phyloP scores from a whole-genome alignment of 306 rosid species.

The Crataegus laevigata region DNA sequence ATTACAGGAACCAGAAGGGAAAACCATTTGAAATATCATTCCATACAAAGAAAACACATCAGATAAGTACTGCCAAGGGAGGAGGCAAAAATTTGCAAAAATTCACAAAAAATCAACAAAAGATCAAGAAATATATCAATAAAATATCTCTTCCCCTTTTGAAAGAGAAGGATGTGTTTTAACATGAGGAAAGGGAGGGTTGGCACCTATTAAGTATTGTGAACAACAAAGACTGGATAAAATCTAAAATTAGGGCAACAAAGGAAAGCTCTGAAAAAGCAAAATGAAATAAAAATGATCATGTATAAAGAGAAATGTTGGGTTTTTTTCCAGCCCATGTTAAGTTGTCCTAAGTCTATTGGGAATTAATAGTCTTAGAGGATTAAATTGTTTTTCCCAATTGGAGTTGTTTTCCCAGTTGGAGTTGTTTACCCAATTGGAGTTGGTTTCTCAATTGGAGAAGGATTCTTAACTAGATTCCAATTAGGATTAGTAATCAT shows the following conservation, averaged over 20 bases:
- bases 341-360: too few relatives aligned
- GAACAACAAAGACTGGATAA: not conserved
- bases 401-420: too few relatives aligned
- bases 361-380: too few relatives aligned
- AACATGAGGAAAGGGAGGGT: not conserved
- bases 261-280: too few relatives aligned
- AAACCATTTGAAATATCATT: not conserved
- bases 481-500: too few relatives aligned
- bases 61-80: not conserved
- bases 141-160: not conserved
- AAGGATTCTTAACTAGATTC: too few relatives aligned
- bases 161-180: not conserved
- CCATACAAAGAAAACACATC: not conserved
- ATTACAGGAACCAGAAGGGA: conserved; percentile 20
- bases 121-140: not conserved
- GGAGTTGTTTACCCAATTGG: too few relatives aligned
- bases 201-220: not conserved
- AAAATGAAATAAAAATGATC: not conserved
- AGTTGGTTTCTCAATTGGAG: too few relatives aligned
- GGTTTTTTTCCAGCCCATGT: too few relatives aligned
- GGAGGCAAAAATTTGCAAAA: not conserved
- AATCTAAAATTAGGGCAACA: not conserved
- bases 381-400: too few relatives aligned
- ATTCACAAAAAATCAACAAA: not conserved
- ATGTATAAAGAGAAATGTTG: not conserved